Evolutionary conservation across 148 eudicot genomes (phyloP).

Genomic region (Cornus kousa): DNA sequence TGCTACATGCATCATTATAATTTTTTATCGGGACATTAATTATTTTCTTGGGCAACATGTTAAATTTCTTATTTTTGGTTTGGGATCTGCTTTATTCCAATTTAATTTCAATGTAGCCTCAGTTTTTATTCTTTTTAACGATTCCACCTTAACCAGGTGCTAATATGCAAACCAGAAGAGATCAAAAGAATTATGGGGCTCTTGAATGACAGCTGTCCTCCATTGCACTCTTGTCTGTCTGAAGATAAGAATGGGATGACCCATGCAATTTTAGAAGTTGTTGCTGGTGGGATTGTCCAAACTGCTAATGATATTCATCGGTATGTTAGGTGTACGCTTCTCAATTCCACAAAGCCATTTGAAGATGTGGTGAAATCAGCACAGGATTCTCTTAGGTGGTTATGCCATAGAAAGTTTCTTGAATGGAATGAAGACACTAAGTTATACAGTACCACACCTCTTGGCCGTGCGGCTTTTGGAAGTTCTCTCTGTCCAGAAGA

Average conservation of each 20-base stretch:
- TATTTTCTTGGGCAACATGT: background rate
- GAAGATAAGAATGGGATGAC: slow-evolving; percentile 99
- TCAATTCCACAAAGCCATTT: slow-evolving; percentile 95
- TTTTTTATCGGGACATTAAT: background rate
- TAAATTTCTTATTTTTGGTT: background rate
- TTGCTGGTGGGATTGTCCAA: slow-evolving; percentile 96
- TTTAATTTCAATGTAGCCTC: background rate
- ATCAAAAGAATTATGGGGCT: slow-evolving; percentile 65
- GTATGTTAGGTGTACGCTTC: slow-evolving; percentile 95
- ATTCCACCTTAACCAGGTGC: slow-evolving; percentile 46
- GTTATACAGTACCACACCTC: slow-evolving; percentile 83
- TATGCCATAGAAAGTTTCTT: slow-evolving; percentile 88
- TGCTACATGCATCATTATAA: slow-evolving; percentile 2
- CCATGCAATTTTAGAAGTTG: slow-evolving; percentile 97
- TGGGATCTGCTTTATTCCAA: background rate
- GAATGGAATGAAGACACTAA: slow-evolving; percentile 96
- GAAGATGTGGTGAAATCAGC: slow-evolving; percentile 98
- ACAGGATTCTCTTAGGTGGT: slow-evolving; percentile 92
- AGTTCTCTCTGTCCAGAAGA: slow-evolving; percentile 97
- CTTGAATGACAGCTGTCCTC: slow-evolving; percentile 86
- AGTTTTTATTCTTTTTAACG: slow-evolving; percentile 1
- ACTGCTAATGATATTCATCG: slow-evolving; percentile 94
- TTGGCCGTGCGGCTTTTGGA: slow-evolving; percentile 96
- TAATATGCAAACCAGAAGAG: slow-evolving; percentile 91
- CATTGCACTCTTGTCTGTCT: slow-evolving; percentile 93